Conservation (phyloP, 2,329 filamentous ascomycete species). For the Penicillium sp. region DNA sequence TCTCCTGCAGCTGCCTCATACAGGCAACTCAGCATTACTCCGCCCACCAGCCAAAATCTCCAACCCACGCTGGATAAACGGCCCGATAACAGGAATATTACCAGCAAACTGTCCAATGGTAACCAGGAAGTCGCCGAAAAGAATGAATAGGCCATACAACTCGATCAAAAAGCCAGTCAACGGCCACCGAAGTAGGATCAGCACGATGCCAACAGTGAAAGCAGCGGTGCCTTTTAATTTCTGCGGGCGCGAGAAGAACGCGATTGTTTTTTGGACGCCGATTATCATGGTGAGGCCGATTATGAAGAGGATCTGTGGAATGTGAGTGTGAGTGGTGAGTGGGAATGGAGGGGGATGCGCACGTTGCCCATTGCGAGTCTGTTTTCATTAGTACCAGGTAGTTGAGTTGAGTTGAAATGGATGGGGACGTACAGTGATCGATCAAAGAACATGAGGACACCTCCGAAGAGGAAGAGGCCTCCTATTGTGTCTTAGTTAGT, state of each 20-base stretch:
- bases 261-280: slow-evolving; percentile 83
- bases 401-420: not conserved
- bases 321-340: slow-evolving; percentile 2
- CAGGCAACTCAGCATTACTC: slow-evolving; percentile 71
- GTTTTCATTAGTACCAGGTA: not conserved
- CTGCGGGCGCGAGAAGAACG: slow-evolving; percentile 92
- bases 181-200: slow-evolving; percentile 90
- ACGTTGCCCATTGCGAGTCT: slow-evolving; percentile 98
- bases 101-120: slow-evolving; percentile 88
- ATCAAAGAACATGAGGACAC: slow-evolving; percentile 97
- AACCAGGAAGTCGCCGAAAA: slow-evolving; percentile 95
- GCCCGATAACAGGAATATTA: slow-evolving; percentile 81
- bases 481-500: slow-evolving; percentile 56
- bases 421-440: slow-evolving; percentile 75
- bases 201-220: slow-evolving; percentile 78
- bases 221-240: slow-evolving; percentile 91
- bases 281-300: slow-evolving; percentile 96
- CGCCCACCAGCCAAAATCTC: slow-evolving; percentile 72
- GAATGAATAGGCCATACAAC: slow-evolving; percentile 85
- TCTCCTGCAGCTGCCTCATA: slow-evolving; percentile 22
- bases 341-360: slow-evolving; percentile 35
- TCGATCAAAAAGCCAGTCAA: slow-evolving; percentile 89
- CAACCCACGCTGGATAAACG: slow-evolving; percentile 76
- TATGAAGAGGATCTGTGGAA: slow-evolving; percentile 85
- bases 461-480: slow-evolving; percentile 91